A percentile compares a stretch with the other conserved stretches of the same genome.
phyloP scores from a whole-genome alignment of 768 basidiomycete species.

The Termitomyces sp. region DNA sequence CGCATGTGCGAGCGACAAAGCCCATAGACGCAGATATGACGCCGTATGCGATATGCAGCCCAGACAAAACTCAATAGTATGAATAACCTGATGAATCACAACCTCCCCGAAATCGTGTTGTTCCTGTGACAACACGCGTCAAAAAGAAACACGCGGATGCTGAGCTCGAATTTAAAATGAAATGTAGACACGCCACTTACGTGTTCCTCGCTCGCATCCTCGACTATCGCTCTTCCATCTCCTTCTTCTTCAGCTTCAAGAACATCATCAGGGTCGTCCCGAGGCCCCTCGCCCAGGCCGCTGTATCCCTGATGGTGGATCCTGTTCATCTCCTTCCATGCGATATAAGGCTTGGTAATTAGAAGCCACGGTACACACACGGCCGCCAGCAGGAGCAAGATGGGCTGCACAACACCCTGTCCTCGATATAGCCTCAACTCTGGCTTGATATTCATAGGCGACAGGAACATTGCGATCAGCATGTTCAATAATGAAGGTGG shows the following conservation, averaged over 20 bases:
- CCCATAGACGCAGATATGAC: conserved; percentile 92
- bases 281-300: conserved; percentile 52
- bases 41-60: conserved; percentile 98
- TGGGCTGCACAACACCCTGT: conserved; percentile 77
- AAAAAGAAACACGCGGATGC: neutral
- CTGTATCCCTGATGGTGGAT: conserved; percentile 83
- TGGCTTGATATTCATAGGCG: conserved; percentile 74
- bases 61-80: conserved; percentile 98
- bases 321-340: conserved; percentile 85
- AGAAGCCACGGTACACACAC: conserved; percentile 96
- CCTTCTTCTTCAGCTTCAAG: conserved; percentile 81
- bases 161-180: neutral
- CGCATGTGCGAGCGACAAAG: conserved; percentile 94
- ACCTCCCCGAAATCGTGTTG: conserved; percentile 93
- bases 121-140: conserved; percentile 37
- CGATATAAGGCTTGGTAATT: conserved; percentile 84
- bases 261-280: conserved; percentile 52
- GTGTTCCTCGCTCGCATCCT: conserved; percentile 67
- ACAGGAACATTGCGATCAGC: conserved; percentile 95
- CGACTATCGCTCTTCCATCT: conserved; percentile 66
- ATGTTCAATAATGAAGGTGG: conserved; percentile 94
- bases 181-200: conserved; percentile 40
- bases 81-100: conserved; percentile 95
- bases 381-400: conserved; percentile 71
- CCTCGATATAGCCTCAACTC: conserved; percentile 76